Conservation (phyloP, 208 protist genomes). For the Trypanosoma rangeli region DNA sequence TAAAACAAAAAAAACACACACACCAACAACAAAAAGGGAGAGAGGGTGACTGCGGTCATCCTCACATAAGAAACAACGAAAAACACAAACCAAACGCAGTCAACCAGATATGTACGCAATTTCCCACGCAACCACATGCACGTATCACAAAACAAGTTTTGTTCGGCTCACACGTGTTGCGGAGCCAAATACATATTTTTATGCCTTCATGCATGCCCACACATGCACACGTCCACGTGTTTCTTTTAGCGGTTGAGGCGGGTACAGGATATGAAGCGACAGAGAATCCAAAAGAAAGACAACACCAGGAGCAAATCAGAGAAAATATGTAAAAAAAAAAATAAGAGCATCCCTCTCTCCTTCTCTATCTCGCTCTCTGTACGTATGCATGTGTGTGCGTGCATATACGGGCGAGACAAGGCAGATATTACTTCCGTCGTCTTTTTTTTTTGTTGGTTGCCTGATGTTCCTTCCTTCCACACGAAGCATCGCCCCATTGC, state of each 20-base stretch:
- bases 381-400: too few relatives aligned
- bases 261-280: too few relatives aligned
- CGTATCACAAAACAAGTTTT: neutral
- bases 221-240: too few relatives aligned
- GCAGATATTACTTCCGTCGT: neutral
- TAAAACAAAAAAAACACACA: constrained; percentile 6
- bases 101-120: neutral
- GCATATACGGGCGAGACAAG: neutral
- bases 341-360: too few relatives aligned
- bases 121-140: neutral
- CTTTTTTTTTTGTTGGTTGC: neutral
- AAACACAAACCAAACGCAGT: neutral
- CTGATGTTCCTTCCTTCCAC: neutral
- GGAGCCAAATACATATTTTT: neutral
- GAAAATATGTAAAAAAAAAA: too few relatives aligned
- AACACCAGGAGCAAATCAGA: too few relatives aligned
- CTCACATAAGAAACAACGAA: neutral
- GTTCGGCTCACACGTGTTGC: neutral
- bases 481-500: neutral
- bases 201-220: neutral
- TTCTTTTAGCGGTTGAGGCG: too few relatives aligned
- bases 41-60: neutral
- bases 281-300: too few relatives aligned
- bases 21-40: neutral
- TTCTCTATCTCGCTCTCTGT: too few relatives aligned